Conservation (phyloP, 2,329 filamentous ascomycete genomes). For the Penicillium sp. region DNA sequence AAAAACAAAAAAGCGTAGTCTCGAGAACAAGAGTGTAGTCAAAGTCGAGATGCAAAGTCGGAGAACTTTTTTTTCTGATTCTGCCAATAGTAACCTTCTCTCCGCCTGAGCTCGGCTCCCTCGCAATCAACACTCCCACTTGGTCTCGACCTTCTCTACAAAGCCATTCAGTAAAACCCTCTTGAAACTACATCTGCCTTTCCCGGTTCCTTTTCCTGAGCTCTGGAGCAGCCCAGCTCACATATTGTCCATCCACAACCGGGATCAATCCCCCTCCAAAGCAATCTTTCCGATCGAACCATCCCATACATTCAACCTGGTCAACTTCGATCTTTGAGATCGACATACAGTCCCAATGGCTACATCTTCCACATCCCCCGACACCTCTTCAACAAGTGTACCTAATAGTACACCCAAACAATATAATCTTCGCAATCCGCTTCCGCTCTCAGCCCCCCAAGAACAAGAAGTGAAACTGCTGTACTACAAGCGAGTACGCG, state of each 20-base stretch:
- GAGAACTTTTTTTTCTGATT: conserved; percentile 25
- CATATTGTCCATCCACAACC: not conserved
- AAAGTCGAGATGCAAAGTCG: conserved; percentile 9
- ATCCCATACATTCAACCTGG: conserved; percentile 13
- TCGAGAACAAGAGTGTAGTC: conserved; percentile 2
- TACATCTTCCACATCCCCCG: conserved; percentile 23
- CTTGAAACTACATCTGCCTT: not conserved
- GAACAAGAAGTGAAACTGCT: conserved; percentile 78
- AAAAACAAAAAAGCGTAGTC: conserved; percentile 1
- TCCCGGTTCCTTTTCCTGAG: not conserved
- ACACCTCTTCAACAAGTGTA: conserved; percentile 20
- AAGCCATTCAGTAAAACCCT: not conserved
- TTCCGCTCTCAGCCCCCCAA: conserved; percentile 78
- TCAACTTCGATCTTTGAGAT: conserved; percentile 20
- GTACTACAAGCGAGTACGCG: conserved; percentile 75
- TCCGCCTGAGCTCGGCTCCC: conserved; percentile 25
- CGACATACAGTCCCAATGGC: conserved; percentile 21
- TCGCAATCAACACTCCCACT: conserved; percentile 24
- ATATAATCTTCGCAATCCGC: conserved; percentile 63
- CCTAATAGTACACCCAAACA: conserved; percentile 18
- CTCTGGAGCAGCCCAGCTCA: not conserved
- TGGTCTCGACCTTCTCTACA: conserved; percentile 7
- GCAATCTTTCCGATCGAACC: conserved; percentile 5
- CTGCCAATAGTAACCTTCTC: conserved; percentile 19
- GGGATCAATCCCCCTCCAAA: not conserved